Evolutionary conservation across 179 eudicot species (phyloP), one percentile per base, ranked within the genome.

Genomic region (Carnegiea gigantea): DNA sequence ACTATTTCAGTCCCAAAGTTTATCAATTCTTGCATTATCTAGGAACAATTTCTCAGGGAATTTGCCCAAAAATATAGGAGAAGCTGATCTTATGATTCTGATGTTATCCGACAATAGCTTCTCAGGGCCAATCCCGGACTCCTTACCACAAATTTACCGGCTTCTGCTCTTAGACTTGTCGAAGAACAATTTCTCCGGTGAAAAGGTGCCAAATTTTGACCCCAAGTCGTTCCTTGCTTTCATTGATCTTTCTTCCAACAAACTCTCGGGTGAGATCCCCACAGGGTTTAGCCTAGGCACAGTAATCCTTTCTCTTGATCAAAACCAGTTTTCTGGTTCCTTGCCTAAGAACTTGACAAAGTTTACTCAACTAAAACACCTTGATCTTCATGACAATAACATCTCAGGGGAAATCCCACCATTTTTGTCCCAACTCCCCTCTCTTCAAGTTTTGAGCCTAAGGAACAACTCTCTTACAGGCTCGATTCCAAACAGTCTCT

Each of bases 21-120:
- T 91, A 72, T 85, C 91, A 1, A 80, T 91, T 28, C 91, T 91
- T 40, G 85, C 85, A 30, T 82, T 91, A 9, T 87, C 90, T 3
- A 68, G 94, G 54, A 91, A 90, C 87, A 86, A 86, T 46, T 89
- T 91, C 79, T 87, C 90, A 9, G 94, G 94, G 14, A 84, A 83
- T 67, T 71, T 91, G 80, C 94, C 94, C 0, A 51, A 86, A 64
- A 91, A 83, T 54, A 86, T 90, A 1, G 94, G 92, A 40, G 86
- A 87, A 14, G 89, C 91, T 64, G 80, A 23, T 54, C 82, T 86
- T 38, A 87, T 91, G 90, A 81, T 91, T 12, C 88, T 91, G 62
- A 88, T 91, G 88, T 70, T 91, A 68, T 84, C 91, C 9, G 82
- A 75, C 68, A 91, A 91, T 81, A 85, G 77, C 49, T 90, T 91